Evolutionary conservation across 495 filamentous ascomycete genomes (phyloP), one percentile per base, ranked within the genome.

Genomic region (Glutinoglossum americanum): DNA sequence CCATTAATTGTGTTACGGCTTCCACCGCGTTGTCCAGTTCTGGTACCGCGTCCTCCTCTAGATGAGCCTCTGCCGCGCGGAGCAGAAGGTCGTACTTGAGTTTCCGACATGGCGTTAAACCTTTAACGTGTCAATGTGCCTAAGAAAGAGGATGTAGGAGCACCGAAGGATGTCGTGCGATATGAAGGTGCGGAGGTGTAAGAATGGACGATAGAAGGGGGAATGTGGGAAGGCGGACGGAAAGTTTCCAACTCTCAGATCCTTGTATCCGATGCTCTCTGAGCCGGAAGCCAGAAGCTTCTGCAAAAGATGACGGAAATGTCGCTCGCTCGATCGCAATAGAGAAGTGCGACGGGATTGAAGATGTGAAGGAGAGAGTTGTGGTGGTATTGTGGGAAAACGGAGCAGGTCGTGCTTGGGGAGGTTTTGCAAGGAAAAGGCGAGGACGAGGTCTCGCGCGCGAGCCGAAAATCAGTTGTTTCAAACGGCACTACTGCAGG

Each of bases 71-170:
- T 82, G 69, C 87, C 87, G 67, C 88, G 85, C 63, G 79, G 74
- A 63, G 81, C 81, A 68, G 80, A 71, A 57, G 81, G 76, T 75
- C 92, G 78, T 69, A 83, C 75, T 74, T 89, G 82, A 71, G 86
- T 81, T 78, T 96, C 92, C 76, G 92, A 93, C 90, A 98, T 95
- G 67, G 69, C 73, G 37, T 13, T 45, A 30, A 30, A n/a, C 41
- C 1, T 26, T 26, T 25, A 45, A 56, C 33, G 54, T 56, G 54
- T 39, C 33, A 56, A 39, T 25, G 23, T 26, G 21, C 8, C 9
- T 4, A 7, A 39, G 30, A 13, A 25, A 19, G 17, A 48, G 28
- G 56, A 53, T 56, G 45, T 48, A 48, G 45, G 45, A 58, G 47
- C 30, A 41, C 54, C 13, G 13, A 23, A 23, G 15, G 54, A 15